Base-by-base conservation (phyloP, 129 eudicot genomes). In the Chrysanthemum lavandulifolium region DNA sequence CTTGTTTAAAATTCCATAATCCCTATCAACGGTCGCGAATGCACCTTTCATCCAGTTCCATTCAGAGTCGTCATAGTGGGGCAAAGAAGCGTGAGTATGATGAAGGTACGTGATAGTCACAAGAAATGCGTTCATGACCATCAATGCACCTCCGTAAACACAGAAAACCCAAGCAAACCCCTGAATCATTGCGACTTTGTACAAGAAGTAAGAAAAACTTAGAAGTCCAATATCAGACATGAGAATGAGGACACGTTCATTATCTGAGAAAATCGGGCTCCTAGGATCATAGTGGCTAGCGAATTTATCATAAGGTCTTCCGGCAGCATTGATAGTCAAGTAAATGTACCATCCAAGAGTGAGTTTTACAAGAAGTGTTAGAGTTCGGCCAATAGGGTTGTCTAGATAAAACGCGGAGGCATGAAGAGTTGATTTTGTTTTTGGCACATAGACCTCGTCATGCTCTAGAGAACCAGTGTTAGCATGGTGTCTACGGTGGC, bases 31-130 rank as follows among this genome's bases (percentile, higher is more conserved):
- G 0, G 82, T 78, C 10, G 82, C 57, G 59, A 78, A 78, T 2
- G 82, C 82, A 6, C 82, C 82, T 64, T 71, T 78, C 77, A 78
- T 71, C 82, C 82, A 78, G 75, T 77, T 77, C 81, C 81, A 77
- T 50, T 77, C 81, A 2, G 70, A 68, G 53, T 77, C 81, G 2
- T 78, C 82, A 9, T 78, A 78, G 43, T 78, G 82, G 2, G 82
- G 82, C 77, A 78, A 71, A 54, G 77, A 71, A 25, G 77, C 67
- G 31, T 78, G 82, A 13, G 82, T 78, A 11, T 78, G 82, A 43
- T 78, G 82, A 55, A 78, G 73, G 67, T 78, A 78, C 2, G 82
- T 78, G 14, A 71, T 78, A 13, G 72, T 78, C 48, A 78, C 82
- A 25, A 78, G 76, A 47, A 62, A 78, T 25, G 82, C 77, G 58